Evolutionary conservation across 1,284 basidiomycete genomes (phyloP).

Genomic region (Mycosarcoma mackinlayi): DNA sequence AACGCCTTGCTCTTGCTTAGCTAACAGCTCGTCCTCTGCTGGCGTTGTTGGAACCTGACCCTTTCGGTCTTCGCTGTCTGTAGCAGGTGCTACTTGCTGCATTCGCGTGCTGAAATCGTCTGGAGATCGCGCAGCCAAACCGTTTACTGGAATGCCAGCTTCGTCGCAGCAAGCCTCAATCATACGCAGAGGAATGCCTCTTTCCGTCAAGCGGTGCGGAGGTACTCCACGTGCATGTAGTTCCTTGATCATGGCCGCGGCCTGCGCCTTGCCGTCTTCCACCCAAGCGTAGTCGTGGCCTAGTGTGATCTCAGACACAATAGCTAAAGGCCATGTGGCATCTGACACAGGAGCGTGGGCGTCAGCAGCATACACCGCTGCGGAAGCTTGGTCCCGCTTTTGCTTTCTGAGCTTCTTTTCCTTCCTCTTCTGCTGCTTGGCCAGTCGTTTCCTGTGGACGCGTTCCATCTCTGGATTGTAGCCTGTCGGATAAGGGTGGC

Average conservation of each 20-base stretch:
- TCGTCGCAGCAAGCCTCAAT: conserved; percentile 32
- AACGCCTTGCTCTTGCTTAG: conserved; percentile 21
- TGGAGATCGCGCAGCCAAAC: not conserved
- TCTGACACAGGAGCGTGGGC: too few species aligned
- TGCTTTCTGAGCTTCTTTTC: conserved; percentile 33
- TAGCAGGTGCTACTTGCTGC: not conserved
- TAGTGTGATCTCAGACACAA: too few species aligned
- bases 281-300: conserved; percentile 7
- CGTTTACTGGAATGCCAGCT: conserved; percentile 14
- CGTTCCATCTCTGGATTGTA: conserved; percentile 7
- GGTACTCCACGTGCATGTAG: conserved; percentile 24
- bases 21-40: conserved; percentile 27
- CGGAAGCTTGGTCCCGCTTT: conserved; percentile 16
- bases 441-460: conserved; percentile 10
- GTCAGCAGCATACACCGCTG: conserved; percentile 3
- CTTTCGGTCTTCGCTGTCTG: not conserved
- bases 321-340: too few species aligned
- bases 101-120: not conserved
- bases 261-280: conserved; percentile 29
- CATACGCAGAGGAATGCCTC: conserved; percentile 18
- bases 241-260: conserved; percentile 23
- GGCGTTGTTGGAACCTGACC: conserved; percentile 10
- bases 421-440: conserved; percentile 30
- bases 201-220: conserved; percentile 19
- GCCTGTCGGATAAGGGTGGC: not conserved